Evolutionary conservation across 371 early-diverging fungal genomes (phyloP).

Genomic region (Conidiobolus incongruus): DNA sequence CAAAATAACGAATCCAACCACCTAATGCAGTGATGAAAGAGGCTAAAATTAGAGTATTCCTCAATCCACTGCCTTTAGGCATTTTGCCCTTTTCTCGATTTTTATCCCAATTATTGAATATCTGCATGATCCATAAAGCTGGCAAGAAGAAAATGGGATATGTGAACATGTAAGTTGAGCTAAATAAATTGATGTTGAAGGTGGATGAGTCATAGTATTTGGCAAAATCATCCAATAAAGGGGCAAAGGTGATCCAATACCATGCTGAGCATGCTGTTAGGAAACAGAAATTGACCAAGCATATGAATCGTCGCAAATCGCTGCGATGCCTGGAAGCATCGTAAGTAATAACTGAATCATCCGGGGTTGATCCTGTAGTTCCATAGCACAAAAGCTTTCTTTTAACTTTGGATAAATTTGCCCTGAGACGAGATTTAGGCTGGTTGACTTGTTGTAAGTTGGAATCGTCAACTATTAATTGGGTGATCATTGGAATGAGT

Average conservation of each 20-base stretch:
- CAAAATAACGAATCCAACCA: slow-evolving; percentile 16
- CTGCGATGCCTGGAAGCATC: no score
- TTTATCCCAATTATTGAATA: background rate
- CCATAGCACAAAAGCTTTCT: no score
- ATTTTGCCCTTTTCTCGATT: no score
- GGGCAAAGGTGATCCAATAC: slow-evolving; percentile 30
- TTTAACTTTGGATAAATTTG: no score
- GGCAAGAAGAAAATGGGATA: slow-evolving; percentile 22
- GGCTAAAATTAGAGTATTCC: slow-evolving; percentile 18
- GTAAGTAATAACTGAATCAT: no score
- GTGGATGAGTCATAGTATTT: slow-evolving; percentile 16
- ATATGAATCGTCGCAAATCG: no score
- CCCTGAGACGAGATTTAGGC: no score
- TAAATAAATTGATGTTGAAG: slow-evolving; percentile 20
- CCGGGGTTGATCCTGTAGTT: no score
- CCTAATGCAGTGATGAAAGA: slow-evolving; percentile 17
- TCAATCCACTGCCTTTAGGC: slow-evolving; percentile 17
- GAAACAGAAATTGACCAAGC: slow-evolving; percentile 15
- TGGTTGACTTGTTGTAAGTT: no score
- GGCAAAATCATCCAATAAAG: slow-evolving; percentile 21
- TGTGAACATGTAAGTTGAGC: slow-evolving; percentile 18
- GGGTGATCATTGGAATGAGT: no score
- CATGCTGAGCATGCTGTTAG: slow-evolving; percentile 18
- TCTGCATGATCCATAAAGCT: slow-evolving; percentile 18
- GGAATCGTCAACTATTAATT: no score